Evolutionary conservation across 2,329 filamentous ascomycete genomes (phyloP).

Genomic region (Sphaerulina vaccinii): DNA sequence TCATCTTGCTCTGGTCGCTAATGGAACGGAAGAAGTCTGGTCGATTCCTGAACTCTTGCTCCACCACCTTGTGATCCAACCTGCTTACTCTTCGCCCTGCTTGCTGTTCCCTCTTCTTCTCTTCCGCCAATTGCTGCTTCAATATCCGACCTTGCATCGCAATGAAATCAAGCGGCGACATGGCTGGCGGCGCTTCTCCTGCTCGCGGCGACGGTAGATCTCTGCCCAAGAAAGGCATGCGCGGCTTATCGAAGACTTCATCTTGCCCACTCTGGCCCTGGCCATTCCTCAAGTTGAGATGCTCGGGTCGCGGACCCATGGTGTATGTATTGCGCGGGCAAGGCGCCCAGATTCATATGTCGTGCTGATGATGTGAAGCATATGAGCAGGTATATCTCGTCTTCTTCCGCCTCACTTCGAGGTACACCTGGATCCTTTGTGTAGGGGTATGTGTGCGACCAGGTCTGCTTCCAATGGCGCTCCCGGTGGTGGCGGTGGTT

Average conservation of each 20-base stretch:
- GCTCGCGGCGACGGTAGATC: conserved; percentile 50
- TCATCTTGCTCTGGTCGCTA: conserved; percentile 52
- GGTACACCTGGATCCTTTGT: conserved; percentile 1
- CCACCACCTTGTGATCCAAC: conserved; percentile 76
- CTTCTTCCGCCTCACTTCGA: neutral
- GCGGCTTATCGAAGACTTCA: conserved; percentile 29
- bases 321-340: conserved; percentile 11
- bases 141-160: conserved; percentile 86
- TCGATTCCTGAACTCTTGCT: conserved; percentile 74
- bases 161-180: conserved; percentile 94
- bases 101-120: conserved; percentile 69
- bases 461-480: neutral
- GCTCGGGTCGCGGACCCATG: conserved; percentile 34
- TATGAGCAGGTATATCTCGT: neutral
- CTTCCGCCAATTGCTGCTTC: conserved; percentile 53
- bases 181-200: conserved; percentile 73
- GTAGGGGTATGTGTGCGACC: conserved; percentile 3
- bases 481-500: conserved; percentile 4
- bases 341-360: conserved; percentile 3
- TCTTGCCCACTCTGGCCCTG: conserved; percentile 1
- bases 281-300: conserved; percentile 25
- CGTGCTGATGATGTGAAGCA: neutral
- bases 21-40: conserved; percentile 79
- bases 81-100: conserved; percentile 80
- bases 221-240: conserved; percentile 31